phyloP scores from a whole-genome alignment of 169 alveolate species.

The Perkinsus marinus region DNA sequence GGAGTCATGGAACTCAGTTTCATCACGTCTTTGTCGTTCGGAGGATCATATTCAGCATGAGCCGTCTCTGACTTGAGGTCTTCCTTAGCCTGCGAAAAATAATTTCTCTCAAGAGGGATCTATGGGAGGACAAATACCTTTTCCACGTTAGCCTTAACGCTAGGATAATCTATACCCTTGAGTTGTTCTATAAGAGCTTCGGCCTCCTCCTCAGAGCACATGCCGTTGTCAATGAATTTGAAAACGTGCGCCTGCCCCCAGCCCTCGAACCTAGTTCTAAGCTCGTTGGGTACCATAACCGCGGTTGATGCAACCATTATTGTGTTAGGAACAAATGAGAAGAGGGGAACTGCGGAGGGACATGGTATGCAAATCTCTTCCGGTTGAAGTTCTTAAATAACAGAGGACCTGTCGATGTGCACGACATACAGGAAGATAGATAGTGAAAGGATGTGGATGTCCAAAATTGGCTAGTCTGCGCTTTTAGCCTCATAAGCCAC shows the following conservation, averaged over 20 bases:
- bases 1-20: neutral
- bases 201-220: neutral
- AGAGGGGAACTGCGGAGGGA: no score
- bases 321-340: no score
- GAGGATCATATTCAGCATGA: neutral
- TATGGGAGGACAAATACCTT: no score
- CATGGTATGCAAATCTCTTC: no score
- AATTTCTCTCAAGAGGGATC: neutral
- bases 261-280: neutral
- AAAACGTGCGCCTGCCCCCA: neutral
- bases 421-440: no score
- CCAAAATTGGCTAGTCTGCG: no score
- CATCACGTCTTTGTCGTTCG: neutral
- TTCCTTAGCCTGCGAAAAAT: neutral
- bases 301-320: neutral
- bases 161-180: neutral
- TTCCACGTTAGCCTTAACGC: neutral
- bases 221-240: neutral
- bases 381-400: no score
- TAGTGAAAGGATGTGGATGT: no score
- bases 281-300: neutral
- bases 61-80: neutral
- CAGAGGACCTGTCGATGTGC: no score
- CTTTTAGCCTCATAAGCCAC: no score
- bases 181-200: neutral